Evolutionary conservation across 305 asterid genomes (phyloP).

Genomic region (Fraxinus albicans): DNA sequence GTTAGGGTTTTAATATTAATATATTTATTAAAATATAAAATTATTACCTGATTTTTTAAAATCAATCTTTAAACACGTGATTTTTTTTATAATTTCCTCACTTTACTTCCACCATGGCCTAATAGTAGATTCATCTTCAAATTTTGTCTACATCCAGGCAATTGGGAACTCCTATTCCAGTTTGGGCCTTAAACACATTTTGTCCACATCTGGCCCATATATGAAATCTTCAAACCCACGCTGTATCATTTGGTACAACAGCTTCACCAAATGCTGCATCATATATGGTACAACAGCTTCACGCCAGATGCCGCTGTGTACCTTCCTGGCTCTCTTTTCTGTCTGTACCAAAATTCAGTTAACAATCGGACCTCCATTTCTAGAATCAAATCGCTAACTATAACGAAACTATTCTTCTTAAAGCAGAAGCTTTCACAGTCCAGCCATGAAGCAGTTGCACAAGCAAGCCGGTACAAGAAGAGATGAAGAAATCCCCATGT

Average conservation of each 20-base stretch:
- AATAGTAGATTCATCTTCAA: background rate
- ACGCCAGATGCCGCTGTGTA: background rate
- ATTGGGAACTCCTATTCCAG: too few relatives aligned
- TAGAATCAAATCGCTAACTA: background rate
- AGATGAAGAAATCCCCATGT: constrained; percentile 51
- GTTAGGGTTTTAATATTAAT: too few relatives aligned
- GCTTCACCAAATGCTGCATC: background rate
- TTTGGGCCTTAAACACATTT: background rate
- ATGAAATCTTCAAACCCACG: background rate
- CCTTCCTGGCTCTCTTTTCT: background rate
- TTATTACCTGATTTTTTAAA: too few relatives aligned
- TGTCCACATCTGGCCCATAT: background rate
- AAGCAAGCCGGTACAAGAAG: constrained; percentile 50
- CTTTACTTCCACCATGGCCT: too few relatives aligned
- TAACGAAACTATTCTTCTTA: background rate
- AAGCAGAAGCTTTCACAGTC: background rate
- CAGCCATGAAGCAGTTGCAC: constrained; percentile 75
- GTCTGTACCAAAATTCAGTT: background rate
- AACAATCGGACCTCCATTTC: background rate
- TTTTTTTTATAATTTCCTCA: too few relatives aligned
- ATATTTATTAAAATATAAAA: too few relatives aligned
- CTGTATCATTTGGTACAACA: background rate
- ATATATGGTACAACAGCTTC: background rate
- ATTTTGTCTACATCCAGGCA: background rate
- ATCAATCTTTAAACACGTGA: too few relatives aligned